A percentile compares a stretch with the other conserved stretches of the same genome.
Evolutionary conservation across 768 basidiomycete genomes (phyloP).

Genomic region (Trametes cubensis): DNA sequence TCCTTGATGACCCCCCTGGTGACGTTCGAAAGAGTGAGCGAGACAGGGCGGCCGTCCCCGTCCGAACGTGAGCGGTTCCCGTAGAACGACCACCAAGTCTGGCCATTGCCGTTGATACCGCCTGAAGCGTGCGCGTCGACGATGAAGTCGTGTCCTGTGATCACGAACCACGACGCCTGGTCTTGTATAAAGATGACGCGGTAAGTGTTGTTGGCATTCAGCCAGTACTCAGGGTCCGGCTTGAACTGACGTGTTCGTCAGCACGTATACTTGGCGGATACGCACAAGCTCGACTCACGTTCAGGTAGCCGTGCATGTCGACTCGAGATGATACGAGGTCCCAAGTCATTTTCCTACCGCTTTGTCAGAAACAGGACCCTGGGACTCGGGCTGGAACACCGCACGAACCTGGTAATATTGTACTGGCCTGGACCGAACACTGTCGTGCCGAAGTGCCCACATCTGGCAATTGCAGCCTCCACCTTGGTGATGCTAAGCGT

Average conservation of each 20-base stretch:
- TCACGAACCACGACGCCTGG: slow-evolving; percentile 67
- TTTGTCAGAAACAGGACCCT: not conserved
- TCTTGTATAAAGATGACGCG: slow-evolving; percentile 64
- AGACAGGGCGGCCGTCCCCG: slow-evolving; percentile 61
- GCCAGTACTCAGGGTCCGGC: slow-evolving; percentile 59
- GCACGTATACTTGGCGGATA: too few relatives aligned
- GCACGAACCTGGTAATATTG: slow-evolving; percentile 52
- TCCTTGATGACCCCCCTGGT: slow-evolving; percentile 45
- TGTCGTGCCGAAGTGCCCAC: slow-evolving; percentile 51
- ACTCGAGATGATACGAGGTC: slow-evolving; percentile 47
- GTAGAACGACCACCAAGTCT: slow-evolving; percentile 63
- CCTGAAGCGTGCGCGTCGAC: slow-evolving; percentile 58
- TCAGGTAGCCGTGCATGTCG: slow-evolving; percentile 47
- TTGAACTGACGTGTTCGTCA: slow-evolving; percentile 43
- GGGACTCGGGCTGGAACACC: too few relatives aligned
- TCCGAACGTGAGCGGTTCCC: slow-evolving; percentile 45
- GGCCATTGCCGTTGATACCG: slow-evolving; percentile 64
- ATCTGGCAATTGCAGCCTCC: slow-evolving; percentile 49
- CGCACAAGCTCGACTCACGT: slow-evolving; percentile 33
- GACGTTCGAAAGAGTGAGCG: slow-evolving; percentile 53
- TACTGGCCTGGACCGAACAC: slow-evolving; percentile 48
- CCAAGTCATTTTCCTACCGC: slow-evolving; percentile 56
- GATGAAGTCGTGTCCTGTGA: slow-evolving; percentile 57
- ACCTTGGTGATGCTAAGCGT: slow-evolving; percentile 37
- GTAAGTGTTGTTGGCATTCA: slow-evolving; percentile 56